Evolutionary conservation across 208 protist genomes (phyloP).

Genomic region (Tritrichomonas foetus): DNA sequence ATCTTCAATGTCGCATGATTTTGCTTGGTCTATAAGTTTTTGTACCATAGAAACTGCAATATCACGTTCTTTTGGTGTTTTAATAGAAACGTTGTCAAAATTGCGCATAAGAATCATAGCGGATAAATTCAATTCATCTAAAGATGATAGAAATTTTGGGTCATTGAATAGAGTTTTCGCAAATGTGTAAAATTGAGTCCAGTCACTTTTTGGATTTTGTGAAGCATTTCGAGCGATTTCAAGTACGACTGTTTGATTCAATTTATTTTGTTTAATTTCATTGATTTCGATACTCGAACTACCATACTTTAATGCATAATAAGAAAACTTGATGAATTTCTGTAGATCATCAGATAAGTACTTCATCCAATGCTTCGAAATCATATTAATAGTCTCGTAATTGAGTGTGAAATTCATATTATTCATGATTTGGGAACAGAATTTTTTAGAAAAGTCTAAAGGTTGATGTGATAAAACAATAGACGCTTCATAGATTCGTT

Average conservation of each 20-base stretch:
- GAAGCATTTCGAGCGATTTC: neutral
- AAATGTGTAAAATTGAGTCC: neutral
- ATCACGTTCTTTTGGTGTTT: neutral
- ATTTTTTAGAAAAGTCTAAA: neutral
- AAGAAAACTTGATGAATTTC: too few relatives aligned
- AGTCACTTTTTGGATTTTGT: neutral
- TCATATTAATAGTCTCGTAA: too few relatives aligned
- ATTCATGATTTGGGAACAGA: neutral
- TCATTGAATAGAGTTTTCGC: neutral
- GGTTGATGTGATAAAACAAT: neutral
- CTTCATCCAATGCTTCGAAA: too few relatives aligned
- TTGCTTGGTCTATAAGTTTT: neutral
- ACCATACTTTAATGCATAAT: too few relatives aligned
- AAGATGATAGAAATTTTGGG: neutral
- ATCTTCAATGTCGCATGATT: neutral
- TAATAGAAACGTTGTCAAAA: neutral
- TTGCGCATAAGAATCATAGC: neutral
- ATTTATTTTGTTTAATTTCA: neutral
- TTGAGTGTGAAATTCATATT: too few relatives aligned
- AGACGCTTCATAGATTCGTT: neutral
- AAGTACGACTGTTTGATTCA: neutral
- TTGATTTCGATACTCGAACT: too few relatives aligned
- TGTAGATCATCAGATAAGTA: too few relatives aligned
- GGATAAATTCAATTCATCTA: neutral
- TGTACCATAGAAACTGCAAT: neutral